These are phyloP conservation scores for Mucor ambiguus DNA, from an alignment of 371 early-diverging fungal genomes.

Conservation along the genomic window DNA sequence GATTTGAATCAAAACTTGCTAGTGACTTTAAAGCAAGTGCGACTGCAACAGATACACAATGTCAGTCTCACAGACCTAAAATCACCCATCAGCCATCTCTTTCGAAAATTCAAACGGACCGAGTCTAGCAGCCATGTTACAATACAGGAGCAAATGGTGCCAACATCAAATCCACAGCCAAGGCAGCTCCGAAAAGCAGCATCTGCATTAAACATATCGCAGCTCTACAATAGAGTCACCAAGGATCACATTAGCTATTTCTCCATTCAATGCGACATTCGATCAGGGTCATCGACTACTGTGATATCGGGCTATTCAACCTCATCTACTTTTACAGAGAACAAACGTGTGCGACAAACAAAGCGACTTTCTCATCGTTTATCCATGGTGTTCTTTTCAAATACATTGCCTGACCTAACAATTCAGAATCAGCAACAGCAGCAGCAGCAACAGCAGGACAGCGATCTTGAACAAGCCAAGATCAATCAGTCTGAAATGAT, in stretches of 20 bases:
- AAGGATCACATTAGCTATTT: slow-evolving; percentile 48
- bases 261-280: slow-evolving; percentile 35
- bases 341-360: slow-evolving; percentile 1
- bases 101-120: slow-evolving; percentile 28
- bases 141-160: slow-evolving; percentile 7
- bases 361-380: slow-evolving; percentile 15
- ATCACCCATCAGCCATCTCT: slow-evolving; percentile 29
- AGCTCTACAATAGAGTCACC: slow-evolving; percentile 40
- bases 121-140: neutral
- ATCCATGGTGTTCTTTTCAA: slow-evolving; percentile 20
- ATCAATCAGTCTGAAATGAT: slow-evolving; percentile 36
- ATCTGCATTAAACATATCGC: slow-evolving; percentile 40
- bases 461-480: slow-evolving; percentile 22
- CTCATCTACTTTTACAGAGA: slow-evolving; percentile 23
- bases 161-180: neutral
- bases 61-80: slow-evolving; percentile 20
- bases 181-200: slow-evolving; percentile 32
- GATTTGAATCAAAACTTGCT: slow-evolving; percentile 34
- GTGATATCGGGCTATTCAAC: slow-evolving; percentile 34
- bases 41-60: slow-evolving; percentile 25
- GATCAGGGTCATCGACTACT: slow-evolving; percentile 21
- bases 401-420: slow-evolving; percentile 3
- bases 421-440: neutral
- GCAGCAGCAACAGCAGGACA: slow-evolving; percentile 10
- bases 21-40: slow-evolving; percentile 31